A percentile compares a stretch with the other conserved stretches of the same genome.
These are phyloP conservation scores for Syzygium grande DNA, from an alignment of 345 rosid genomes.

Conservation along the genomic window DNA sequence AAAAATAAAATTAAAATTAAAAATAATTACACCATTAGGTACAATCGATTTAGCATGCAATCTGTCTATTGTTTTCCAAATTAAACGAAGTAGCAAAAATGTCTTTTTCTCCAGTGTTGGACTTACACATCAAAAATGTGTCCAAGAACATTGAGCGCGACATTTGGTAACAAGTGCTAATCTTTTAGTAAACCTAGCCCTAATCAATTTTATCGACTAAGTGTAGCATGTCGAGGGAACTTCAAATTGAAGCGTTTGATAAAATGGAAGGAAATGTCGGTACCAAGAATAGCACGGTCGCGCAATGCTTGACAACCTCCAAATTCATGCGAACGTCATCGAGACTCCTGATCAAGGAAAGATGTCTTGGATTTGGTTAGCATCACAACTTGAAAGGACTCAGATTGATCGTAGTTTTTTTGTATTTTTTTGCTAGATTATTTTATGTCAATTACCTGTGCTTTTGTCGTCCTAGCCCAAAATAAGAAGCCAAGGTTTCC, in stretches of 20 bases:
- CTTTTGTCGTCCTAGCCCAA: constrained; percentile 85
- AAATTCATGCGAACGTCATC: constrained; percentile 89
- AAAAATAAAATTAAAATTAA: background rate
- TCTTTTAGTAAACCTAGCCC: background rate
- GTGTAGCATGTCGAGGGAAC: background rate
- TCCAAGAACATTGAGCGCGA: background rate
- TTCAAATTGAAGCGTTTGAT: background rate
- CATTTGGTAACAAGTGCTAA: background rate
- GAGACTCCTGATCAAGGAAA: constrained; percentile 44
- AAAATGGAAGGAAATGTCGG: background rate
- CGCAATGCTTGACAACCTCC: constrained; percentile 83
- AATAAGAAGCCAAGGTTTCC: constrained; percentile 86
- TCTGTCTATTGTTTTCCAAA: background rate
- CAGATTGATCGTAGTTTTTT: background rate
- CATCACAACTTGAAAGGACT: background rate
- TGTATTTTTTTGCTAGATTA: background rate
- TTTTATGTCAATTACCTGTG: constrained; percentile 40
- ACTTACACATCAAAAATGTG: background rate
- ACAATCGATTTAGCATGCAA: background rate
- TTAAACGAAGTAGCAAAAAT: background rate
- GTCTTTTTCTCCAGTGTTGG: background rate
- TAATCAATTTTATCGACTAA: background rate
- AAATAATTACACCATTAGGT: background rate
- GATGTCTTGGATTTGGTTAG: background rate
- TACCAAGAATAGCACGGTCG: constrained; percentile 88